Evolutionary conservation across 2,329 filamentous ascomycete species (phyloP).

Genomic region (Endothia cerciana): DNA sequence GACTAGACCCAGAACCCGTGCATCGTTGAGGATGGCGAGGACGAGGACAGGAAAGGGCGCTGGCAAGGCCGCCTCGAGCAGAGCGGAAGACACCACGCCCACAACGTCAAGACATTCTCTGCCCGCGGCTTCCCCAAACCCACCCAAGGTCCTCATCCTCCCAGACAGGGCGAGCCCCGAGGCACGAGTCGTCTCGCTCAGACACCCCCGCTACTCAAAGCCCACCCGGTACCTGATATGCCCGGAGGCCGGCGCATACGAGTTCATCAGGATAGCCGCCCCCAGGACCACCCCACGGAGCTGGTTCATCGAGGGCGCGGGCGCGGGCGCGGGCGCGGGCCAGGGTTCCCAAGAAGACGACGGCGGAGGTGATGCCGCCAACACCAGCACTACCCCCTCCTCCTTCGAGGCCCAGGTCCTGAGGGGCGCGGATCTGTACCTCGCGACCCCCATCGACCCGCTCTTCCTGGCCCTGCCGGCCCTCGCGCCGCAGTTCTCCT

Average conservation of each 20-base stretch:
- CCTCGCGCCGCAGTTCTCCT: constrained; percentile 52
- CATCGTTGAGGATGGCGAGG: constrained; percentile 48
- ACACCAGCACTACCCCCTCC: background rate
- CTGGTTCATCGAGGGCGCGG: constrained; percentile 59
- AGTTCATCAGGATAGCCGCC: constrained; percentile 62
- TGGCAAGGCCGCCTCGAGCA: constrained; percentile 35
- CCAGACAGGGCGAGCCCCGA: constrained; percentile 57
- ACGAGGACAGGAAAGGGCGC: constrained; percentile 50
- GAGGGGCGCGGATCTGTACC: constrained; percentile 72
- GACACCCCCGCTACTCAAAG: constrained; percentile 59
- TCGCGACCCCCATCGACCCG: constrained; percentile 83
- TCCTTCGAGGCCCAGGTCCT: constrained; percentile 52
- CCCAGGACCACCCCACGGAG: constrained; percentile 60
- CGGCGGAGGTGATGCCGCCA: background rate
- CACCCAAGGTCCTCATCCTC: constrained; percentile 63
- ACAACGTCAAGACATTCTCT: constrained; percentile 48
- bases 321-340: background rate
- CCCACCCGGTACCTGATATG: constrained; percentile 66
- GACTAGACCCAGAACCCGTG: too few relatives aligned
- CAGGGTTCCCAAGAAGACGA: constrained; percentile 15
- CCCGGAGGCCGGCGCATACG: constrained; percentile 64
- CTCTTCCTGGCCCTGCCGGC: constrained; percentile 82
- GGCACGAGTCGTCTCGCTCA: constrained; percentile 62
- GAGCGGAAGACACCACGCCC: constrained; percentile 34
- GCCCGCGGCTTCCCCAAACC: constrained; percentile 44